phyloP scores from a whole-genome alignment of 306 rosid species.

The Clitoria ternatea region DNA sequence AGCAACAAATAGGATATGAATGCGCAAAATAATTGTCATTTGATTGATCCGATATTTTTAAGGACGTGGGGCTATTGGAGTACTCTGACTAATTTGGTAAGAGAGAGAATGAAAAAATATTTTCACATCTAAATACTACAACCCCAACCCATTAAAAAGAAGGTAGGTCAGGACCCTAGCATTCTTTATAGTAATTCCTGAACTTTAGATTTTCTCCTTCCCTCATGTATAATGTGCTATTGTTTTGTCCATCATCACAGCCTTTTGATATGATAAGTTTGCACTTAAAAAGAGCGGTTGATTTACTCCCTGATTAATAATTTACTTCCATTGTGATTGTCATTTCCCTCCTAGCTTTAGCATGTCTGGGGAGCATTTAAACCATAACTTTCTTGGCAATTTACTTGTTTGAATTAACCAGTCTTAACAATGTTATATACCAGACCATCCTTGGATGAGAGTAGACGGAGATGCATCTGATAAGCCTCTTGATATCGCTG shows the following conservation, averaged over 20 bases:
- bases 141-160: background rate
- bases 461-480: constrained; percentile 91
- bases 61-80: background rate
- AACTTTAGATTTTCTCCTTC: background rate
- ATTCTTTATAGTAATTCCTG: background rate
- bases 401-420: constrained; percentile 7
- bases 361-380: background rate
- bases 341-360: background rate
- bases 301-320: background rate
- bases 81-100: background rate
- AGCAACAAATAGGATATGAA: background rate
- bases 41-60: constrained; percentile 8
- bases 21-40: background rate
- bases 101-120: background rate
- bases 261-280: background rate
- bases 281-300: background rate
- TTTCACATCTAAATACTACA: background rate
- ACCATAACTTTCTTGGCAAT: background rate
- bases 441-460: constrained; percentile 99
- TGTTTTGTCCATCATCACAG: background rate
- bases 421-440: constrained; percentile 12
- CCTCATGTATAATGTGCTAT: background rate
- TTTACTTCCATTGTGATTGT: background rate
- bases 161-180: background rate
- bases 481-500: constrained; percentile 96